A percentile compares a stretch with the other conserved stretches of the same genome.
Conservation (phyloP, 495 filamentous ascomycete species). For the Aspergillus steynii region DNA sequence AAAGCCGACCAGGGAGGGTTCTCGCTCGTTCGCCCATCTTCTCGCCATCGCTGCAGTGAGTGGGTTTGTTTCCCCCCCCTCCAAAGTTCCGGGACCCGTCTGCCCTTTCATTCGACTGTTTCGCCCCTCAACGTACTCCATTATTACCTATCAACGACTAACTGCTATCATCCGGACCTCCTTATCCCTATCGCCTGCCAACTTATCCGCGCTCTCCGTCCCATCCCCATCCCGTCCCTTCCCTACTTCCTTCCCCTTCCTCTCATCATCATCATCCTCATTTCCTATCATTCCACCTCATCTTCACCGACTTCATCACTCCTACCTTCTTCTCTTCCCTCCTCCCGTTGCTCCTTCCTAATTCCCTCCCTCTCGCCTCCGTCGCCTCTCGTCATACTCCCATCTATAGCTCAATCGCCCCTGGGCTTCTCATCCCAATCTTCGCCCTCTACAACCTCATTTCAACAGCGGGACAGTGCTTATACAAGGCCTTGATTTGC, state of each 20-base stretch:
- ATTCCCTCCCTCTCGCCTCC: conserved; percentile 11
- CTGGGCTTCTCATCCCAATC: not conserved
- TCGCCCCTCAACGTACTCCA: conserved; percentile 25
- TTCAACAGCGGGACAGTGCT: conserved; percentile 10
- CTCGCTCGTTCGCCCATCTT: conserved; percentile 25
- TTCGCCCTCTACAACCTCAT: not conserved
- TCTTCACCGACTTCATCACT: conserved; percentile 17
- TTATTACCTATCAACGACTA: not conserved
- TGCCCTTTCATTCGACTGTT: conserved; percentile 22
- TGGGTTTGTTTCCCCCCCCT: conserved; percentile 6
- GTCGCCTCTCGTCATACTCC: conserved; percentile 3
- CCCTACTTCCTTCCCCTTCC: conserved; percentile 36
- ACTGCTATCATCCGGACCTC: conserved; percentile 19
- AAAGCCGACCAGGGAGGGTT: conserved; percentile 12
- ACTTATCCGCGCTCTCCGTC: conserved; percentile 8
- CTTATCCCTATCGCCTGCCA: conserved; percentile 23
- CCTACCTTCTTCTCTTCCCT: conserved; percentile 19
- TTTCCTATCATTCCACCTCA: conserved; percentile 20
- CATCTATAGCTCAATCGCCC: too few species aligned
- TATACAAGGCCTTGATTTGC: conserved; percentile 15
- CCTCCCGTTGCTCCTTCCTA: conserved; percentile 18
- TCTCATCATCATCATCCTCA: conserved; percentile 27
- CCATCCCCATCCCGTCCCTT: conserved; percentile 8
- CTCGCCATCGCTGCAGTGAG: conserved; percentile 15
- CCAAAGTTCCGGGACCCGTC: conserved; percentile 21